Evolutionary conservation across 2,329 filamentous ascomycete species (phyloP), one percentile per base, ranked within the genome.

Genomic region (Colletotrichum musae): DNA sequence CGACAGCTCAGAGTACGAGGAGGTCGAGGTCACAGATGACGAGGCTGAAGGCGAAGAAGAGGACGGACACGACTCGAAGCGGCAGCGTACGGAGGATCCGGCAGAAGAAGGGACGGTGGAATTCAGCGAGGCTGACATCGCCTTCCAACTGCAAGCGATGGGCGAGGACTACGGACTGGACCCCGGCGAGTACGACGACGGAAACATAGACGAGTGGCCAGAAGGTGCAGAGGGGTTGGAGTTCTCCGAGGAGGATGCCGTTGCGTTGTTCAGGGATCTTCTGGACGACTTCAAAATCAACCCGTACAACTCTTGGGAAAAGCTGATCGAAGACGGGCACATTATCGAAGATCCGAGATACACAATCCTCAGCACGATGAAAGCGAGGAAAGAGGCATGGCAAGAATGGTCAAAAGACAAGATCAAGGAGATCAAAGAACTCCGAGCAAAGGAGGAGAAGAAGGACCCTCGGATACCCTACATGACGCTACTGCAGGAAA

Each of bases 91-190:
- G 73, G 85, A 83, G 50, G 83, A 73, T 10, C 81, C 82, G 43
- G 85, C 90, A 4, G 91, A 82, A 13, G 81, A 86, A 1, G 81
- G 79, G 1, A 86, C 88, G 0, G 82, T 96, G 7, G 95, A 98
- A 75, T 97, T 97, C 75, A 93, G 93, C 64, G 96, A 98, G 79
- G 95, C 95, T 61, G 96, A 99, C 76, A 97, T 99, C 74, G 95
- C 94, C 43, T 95, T 92, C 77, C 96, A 99, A 77, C 85, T 99
- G 13, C 93, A 93, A 61, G 91, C 93, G 28, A 97, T 98, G 93
- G 94, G 93, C 62, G 88, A 93, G 73, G 91, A 94, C n/a, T 94
- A 95, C 73, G 93, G 90, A 1, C 85, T 95, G 36, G 93, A 94
- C 47, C 90, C 90, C 0, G 93, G 90, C 58, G 92, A 94, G 75